These are phyloP conservation scores for Myxozyma neotropica DNA, from an alignment of 805 yeast species.

Conservation along the genomic window DNA sequence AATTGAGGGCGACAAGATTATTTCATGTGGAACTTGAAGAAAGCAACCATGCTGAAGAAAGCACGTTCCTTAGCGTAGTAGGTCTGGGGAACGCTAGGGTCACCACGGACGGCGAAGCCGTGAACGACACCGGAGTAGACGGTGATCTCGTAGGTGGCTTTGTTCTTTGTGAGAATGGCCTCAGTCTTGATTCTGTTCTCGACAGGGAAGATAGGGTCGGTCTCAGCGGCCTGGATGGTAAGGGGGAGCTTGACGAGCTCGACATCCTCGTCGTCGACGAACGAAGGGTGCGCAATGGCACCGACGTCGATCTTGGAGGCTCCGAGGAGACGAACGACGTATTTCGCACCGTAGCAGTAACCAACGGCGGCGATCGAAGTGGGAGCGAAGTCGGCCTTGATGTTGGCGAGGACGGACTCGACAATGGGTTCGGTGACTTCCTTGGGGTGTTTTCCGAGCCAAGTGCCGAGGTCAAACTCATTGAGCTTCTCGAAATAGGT, in stretches of 20 bases:
- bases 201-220: conserved; percentile 61
- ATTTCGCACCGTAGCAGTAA: conserved; percentile 85
- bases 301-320: conserved; percentile 53
- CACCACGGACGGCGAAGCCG: conserved; percentile 63
- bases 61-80: conserved; percentile 34
- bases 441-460: conserved; percentile 59
- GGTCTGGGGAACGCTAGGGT: conserved; percentile 25
- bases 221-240: conserved; percentile 69
- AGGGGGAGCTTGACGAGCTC: conserved; percentile 63
- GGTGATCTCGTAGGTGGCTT: conserved; percentile 61
- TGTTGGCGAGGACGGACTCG: conserved; percentile 49
- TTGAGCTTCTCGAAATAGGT: conserved; percentile 31
- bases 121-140: conserved; percentile 67
- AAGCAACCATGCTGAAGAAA: conserved; percentile 21
- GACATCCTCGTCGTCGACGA: conserved; percentile 66
- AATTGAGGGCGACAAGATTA: conserved; percentile 1
- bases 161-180: conserved; percentile 55
- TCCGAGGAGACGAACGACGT: conserved; percentile 55
- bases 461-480: conserved; percentile 42
- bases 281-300: conserved; percentile 85
- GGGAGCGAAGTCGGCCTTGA: conserved; percentile 52
- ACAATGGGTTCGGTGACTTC: conserved; percentile 55
- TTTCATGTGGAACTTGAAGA: conserved; percentile 25
- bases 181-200: conserved; percentile 68
- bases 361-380: conserved; percentile 64